These are phyloP conservation scores for Ceratobasidium sp. DNA, from an alignment of 1,284 basidiomycete species.

Conservation along the genomic window DNA sequence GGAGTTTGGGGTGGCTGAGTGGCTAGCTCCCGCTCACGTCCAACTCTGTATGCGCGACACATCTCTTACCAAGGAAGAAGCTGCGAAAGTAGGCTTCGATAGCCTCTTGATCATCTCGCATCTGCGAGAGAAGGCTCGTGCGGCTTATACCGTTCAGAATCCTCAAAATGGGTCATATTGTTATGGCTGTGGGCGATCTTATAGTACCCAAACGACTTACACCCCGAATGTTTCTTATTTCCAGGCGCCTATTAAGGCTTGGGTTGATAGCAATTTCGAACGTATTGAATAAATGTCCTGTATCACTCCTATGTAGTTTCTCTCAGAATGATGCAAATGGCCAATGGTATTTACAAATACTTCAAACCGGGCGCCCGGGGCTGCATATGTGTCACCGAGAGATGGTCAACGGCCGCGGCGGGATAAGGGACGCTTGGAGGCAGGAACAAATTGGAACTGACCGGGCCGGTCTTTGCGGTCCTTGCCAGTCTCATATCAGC, in stretches of 20 bases:
- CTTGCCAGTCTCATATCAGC: too few relatives aligned
- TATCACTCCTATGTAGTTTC: too few relatives aligned
- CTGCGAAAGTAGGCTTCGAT: conserved; percentile 18
- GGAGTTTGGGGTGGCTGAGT: conserved; percentile 39
- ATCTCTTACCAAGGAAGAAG: conserved; percentile 23
- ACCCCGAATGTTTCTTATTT: conserved; percentile 8
- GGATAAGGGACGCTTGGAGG: too few relatives aligned
- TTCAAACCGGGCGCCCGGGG: too few relatives aligned
- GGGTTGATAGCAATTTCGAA: conserved; percentile 10
- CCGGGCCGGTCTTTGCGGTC: too few relatives aligned
- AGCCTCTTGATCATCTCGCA: conserved; percentile 26
- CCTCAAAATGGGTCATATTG: background rate
- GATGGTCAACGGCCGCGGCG: too few relatives aligned
- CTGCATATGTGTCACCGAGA: too few relatives aligned
- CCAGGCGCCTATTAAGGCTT: background rate
- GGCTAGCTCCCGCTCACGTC: conserved; percentile 31
- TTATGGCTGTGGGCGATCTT: background rate
- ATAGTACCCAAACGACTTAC: background rate
- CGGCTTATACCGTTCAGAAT: background rate
- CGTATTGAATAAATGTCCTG: background rate
- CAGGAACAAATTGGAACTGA: too few relatives aligned
- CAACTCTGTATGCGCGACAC: conserved; percentile 25
- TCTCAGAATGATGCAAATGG: background rate
- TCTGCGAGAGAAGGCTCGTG: conserved; percentile 23
- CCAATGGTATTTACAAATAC: too few relatives aligned